A percentile compares a stretch with the other conserved stretches of the same genome.
Evolutionary conservation across 768 basidiomycete genomes (phyloP).

Genomic region (Russula sp.): DNA sequence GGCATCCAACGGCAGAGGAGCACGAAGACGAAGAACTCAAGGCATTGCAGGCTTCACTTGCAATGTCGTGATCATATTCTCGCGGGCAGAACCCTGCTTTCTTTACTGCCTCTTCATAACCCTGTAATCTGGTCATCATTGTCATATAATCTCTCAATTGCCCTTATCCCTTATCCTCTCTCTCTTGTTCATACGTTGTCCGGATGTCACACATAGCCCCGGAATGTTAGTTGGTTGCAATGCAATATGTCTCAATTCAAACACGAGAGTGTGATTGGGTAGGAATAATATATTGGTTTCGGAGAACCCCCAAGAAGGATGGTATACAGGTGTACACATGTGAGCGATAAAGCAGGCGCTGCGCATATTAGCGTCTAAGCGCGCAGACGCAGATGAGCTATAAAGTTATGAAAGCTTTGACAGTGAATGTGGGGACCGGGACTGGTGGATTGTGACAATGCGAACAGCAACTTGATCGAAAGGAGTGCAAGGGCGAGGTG

Average conservation of each 20-base stretch:
- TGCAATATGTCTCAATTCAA: slow-evolving; percentile 8
- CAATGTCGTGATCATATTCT: slow-evolving; percentile 52
- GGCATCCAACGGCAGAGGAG: slow-evolving; percentile 60
- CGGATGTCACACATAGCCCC: slow-evolving; percentile 22
- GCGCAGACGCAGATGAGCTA: slow-evolving; percentile 24
- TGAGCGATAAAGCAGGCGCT: slow-evolving; percentile 24
- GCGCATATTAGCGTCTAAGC: slow-evolving; percentile 25
- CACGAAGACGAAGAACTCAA: slow-evolving; percentile 90
- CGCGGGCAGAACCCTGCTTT: background rate
- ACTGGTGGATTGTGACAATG: slow-evolving; percentile 15
- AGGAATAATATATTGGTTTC: slow-evolving; percentile 22
- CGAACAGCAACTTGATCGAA: slow-evolving; percentile 3
- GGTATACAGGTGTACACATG: slow-evolving; percentile 31
- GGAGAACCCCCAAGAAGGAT: slow-evolving; percentile 16
- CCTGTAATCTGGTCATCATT: slow-evolving; percentile 28
- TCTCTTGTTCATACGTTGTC: slow-evolving; percentile 10
- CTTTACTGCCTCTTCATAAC: slow-evolving; percentile 11
- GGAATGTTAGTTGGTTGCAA: slow-evolving; percentile 22
- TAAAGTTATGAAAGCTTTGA: slow-evolving; percentile 25
- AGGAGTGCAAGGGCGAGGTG: slow-evolving; percentile 1
- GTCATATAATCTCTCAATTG: slow-evolving; percentile 23
- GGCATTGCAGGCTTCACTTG: slow-evolving; percentile 82
- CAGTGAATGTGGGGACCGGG: slow-evolving; percentile 13
- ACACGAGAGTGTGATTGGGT: background rate
- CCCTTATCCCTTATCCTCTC: slow-evolving; percentile 16